phyloP scores from a whole-genome alignment of 2,329 filamentous ascomycete genomes.

The Pleurostoma richardsiae region DNA sequence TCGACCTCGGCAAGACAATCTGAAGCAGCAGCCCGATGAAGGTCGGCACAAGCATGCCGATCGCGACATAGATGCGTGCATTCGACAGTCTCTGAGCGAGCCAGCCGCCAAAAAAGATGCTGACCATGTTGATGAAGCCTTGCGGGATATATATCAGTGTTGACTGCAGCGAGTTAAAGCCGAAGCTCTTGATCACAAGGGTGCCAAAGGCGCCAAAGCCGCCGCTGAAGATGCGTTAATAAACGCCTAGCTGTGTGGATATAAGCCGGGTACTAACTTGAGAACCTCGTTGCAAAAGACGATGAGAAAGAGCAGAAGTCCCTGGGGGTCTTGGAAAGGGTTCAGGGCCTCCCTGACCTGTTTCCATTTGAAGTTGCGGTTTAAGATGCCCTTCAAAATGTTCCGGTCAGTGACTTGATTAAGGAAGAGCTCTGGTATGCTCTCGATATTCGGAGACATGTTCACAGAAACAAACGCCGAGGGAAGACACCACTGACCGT shows the following conservation, averaged over 20 bases:
- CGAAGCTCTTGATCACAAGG: not conserved
- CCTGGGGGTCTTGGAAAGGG: constrained; percentile 1
- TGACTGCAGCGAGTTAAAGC: not conserved
- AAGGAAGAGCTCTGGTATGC: too few relatives aligned
- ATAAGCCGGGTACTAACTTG: not conserved
- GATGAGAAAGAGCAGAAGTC: not conserved
- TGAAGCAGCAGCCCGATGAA: not conserved
- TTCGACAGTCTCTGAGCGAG: not conserved
- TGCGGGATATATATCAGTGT: not conserved
- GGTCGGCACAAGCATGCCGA: not conserved
- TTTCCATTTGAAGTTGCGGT: constrained; percentile 2
- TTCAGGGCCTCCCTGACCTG: constrained; percentile 1
- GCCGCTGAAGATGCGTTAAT: not conserved
- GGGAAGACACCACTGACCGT: constrained; percentile 6
- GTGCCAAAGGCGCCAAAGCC: not conserved
- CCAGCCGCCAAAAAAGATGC: not conserved
- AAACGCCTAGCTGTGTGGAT: constrained; percentile 3
- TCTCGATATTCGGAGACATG: too few relatives aligned
- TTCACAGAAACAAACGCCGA: too few relatives aligned
- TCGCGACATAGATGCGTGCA: not conserved
- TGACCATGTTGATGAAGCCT: not conserved
- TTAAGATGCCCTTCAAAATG: not conserved
- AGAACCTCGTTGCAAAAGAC: constrained; percentile 2
- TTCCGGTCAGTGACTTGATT: not conserved
- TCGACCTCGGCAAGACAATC: not conserved